Evolutionary conservation across 176 grass and related monocot species (phyloP), one percentile per base, ranked within the genome.

Genomic region (Luzula sylvatica): DNA sequence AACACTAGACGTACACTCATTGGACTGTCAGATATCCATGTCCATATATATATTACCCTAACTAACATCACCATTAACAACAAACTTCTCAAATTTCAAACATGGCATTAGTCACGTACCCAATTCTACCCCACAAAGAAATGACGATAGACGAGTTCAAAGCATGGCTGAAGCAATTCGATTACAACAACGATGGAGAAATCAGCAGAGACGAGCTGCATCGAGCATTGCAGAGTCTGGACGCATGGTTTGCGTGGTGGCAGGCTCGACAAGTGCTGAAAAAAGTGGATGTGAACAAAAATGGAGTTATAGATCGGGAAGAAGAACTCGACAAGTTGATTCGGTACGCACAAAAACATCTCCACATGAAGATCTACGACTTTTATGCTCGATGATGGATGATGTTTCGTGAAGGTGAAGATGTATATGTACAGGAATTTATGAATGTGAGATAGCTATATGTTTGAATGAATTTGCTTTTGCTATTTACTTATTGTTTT

Each of bases 151-250:
- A 44, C 48, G 78, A 88, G 78, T 88, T 88, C 74, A 59, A 50
- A 62, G 78, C 70, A 46, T 88, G 84, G 78, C 84, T 88, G 65
- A 64, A 51, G 57, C 84, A 88, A 78, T 88, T 88, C 59, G 84
- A 88, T 52, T 60, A 11, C 23, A 55, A 83, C 70, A 55, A 65
- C 42, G 75, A 83, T 56, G 84, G 78, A 11, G 18, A 62, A 53
- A 78, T 88, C 65, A 71, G 74, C 60, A n/a, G 46, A 61, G 78
- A 88, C 39, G 84, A 88, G 70, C 69, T 88, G 66, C 65, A 67
- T 44, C 70, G 29, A 16, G 74, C 78, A 55, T 62, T 83, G 52
- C 74, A 63, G 54, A 88, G 84, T 60, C 47, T 88, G 20, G 53
- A 88, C 50, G 42, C 73, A 27, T 88, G 84, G 84, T 88, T 88